Evolutionary conservation across 192 early-diverging fungal genomes (phyloP), one percentile per base, ranked within the genome.

Genomic region (Podila epigama): DNA sequence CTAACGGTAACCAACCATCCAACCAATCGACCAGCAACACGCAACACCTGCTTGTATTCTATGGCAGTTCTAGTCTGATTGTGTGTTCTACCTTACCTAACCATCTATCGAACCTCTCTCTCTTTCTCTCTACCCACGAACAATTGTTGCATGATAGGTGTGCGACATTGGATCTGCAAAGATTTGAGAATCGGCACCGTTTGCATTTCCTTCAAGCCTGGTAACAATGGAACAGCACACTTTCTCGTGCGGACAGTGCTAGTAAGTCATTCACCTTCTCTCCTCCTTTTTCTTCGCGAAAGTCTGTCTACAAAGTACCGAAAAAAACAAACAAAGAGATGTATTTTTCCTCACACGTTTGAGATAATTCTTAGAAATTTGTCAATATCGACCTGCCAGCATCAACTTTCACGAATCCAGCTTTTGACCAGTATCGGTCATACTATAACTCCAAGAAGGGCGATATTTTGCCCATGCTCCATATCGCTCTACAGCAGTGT

Each of bases 171-270:
- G 52, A 51, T 73, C 0, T 63, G 70, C 4, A 73, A 60, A 60
- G 70, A 73, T 29, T 51, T 73, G 5, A 37, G 58, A 12, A 53
- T 73, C n/a, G 70, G 70, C 1, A 73, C 70, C 9, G 33, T 73
- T 2, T 73, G 70, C 36, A 60, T 73, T 18, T 73, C 70, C 3
- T 25, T 22, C 18, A 65, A 33, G 35, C 25, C 44, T 25, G 58
- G 39, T 7, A 54, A 65, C 15, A 41, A 34, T 31, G 58, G 33
- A 8, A 73, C 48, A 48, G n/a, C 44, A 20, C 70, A 66, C 51
- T 59, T 73, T 28, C 57, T 73, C 11, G 63, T 73, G 22, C 63
- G 70, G 6, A 73, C 70, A 7, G 58, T 73, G 42, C 57, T 73
- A 22, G 70, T 73, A 66, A 54, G 70, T 15, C 12, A 3, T 36